Percentiles rank a stretch among this genome's conserved stretches.
Evolutionary conservation across 2,329 filamentous ascomycete genomes (phyloP).

Genomic region (Lachnellula cervina): DNA sequence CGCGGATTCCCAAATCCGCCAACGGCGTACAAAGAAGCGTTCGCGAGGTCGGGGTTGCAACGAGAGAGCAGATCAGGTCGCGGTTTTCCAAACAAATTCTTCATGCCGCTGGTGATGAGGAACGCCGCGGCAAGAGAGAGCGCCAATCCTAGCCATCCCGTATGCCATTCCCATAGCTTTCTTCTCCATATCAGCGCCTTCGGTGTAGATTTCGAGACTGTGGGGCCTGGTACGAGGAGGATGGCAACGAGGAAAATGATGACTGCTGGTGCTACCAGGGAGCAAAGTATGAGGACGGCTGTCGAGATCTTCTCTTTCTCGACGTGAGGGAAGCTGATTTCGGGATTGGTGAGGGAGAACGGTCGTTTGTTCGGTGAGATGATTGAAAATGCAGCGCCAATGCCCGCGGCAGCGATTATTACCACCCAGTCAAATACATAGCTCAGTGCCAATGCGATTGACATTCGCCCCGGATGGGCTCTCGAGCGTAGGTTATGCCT

Average conservation of each 20-base stretch:
- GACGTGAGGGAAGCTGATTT: slow-evolving; percentile 72
- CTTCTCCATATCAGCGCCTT: slow-evolving; percentile 65
- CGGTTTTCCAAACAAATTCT: slow-evolving; percentile 65
- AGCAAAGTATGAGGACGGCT: slow-evolving; percentile 59
- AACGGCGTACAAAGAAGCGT: slow-evolving; percentile 56
- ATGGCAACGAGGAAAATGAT: slow-evolving; percentile 67
- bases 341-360: slow-evolving; percentile 68
- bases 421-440: slow-evolving; percentile 73
- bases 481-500: slow-evolving; percentile 11
- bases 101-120: slow-evolving; percentile 80
- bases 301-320: slow-evolving; percentile 67
- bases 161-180: slow-evolving; percentile 88
- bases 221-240: slow-evolving; percentile 66
- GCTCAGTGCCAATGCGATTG: slow-evolving; percentile 47
- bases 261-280: slow-evolving; percentile 58
- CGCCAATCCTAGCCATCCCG: slow-evolving; percentile 75
- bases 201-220: slow-evolving; percentile 58
- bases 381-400: slow-evolving; percentile 55
- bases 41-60: slow-evolving; percentile 69
- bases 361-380: slow-evolving; percentile 62
- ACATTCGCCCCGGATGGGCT: slow-evolving; percentile 19
- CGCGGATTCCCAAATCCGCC: slow-evolving; percentile 52
- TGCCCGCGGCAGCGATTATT: slow-evolving; percentile 52
- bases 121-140: slow-evolving; percentile 68
- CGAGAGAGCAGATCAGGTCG: slow-evolving; percentile 61